Evolutionary conservation across 2,329 filamentous ascomycete species (phyloP).

Genomic region (Diaporthe ilicicola): DNA sequence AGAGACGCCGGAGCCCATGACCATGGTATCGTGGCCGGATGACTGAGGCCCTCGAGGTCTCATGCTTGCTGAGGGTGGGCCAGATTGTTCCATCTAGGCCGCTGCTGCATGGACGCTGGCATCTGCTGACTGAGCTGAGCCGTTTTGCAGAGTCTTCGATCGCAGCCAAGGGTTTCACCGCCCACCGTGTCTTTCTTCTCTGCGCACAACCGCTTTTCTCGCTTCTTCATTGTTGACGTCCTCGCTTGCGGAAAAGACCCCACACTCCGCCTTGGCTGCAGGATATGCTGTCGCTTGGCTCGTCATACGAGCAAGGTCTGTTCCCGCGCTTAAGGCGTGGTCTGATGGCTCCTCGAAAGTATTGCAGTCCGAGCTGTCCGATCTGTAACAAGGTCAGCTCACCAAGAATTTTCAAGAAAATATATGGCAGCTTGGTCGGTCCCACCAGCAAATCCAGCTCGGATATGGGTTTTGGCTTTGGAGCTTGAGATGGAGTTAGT

Average conservation of each 20-base stretch:
- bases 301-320: neutral
- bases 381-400: neutral
- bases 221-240: neutral
- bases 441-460: neutral
- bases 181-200: conserved; percentile 1
- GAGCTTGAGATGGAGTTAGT: neutral
- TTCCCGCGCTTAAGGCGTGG: neutral
- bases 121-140: neutral
- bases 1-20: neutral
- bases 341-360: neutral
- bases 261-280: conserved; percentile 8
- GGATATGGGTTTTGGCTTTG: neutral
- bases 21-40: neutral
- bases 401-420: conserved; percentile 13
- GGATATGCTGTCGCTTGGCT: neutral
- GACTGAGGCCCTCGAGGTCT: neutral
- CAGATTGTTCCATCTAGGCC: neutral
- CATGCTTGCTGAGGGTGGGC: neutral
- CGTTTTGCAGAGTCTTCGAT: neutral
- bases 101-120: neutral
- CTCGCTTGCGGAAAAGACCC: neutral
- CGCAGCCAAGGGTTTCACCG: neutral
- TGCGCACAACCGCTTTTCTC: neutral
- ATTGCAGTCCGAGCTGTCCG: neutral
- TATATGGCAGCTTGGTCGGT: neutral